Percentiles rank a stretch among this genome's conserved stretches.
Evolutionary conservation across 306 rosid species (phyloP).

Genomic region (Lablab purpureus): DNA sequence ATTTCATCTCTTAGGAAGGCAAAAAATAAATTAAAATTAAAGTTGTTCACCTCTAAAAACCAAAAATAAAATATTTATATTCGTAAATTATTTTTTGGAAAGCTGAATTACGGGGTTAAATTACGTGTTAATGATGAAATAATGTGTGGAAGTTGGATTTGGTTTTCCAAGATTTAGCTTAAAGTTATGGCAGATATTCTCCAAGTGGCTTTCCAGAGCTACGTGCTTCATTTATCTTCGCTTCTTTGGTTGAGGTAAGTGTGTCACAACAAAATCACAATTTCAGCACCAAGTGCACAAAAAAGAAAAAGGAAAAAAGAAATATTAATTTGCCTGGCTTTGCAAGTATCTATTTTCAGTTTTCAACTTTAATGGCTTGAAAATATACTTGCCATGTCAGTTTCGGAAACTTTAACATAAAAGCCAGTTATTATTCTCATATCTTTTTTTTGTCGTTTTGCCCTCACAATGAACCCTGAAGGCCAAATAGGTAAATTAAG

Average conservation of each 20-base stretch:
- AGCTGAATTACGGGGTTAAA: background rate
- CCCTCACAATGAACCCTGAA: background rate
- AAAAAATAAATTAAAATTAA: too few relatives aligned
- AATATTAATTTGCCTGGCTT: background rate
- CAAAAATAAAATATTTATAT: background rate
- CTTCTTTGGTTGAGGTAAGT: background rate
- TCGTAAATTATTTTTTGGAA: background rate
- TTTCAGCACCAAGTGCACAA: slow-evolving; percentile 2
- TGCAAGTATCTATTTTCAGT: slow-evolving; percentile 27
- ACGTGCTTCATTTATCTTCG: background rate
- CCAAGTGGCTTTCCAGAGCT: background rate
- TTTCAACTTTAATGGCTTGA: slow-evolving; percentile 27
- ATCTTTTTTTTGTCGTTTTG: slow-evolving; percentile 32
- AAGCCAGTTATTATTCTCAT: slow-evolving; percentile 20
- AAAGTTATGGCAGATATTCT: background rate
- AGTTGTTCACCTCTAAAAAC: too few relatives aligned
- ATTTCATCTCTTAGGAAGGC: too few relatives aligned
- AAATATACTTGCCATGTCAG: slow-evolving; percentile 38
- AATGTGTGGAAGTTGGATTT: background rate
- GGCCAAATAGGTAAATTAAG: slow-evolving; percentile 42
- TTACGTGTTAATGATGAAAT: background rate
- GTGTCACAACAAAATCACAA: background rate
- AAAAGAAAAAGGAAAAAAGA: background rate
- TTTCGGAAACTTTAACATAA: slow-evolving; percentile 42
- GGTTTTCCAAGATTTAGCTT: background rate